A percentile compares a stretch with the other conserved stretches of the same genome.
Conservation (phyloP, 208 protist genomes). For the Phytomonas sp. region DNA sequence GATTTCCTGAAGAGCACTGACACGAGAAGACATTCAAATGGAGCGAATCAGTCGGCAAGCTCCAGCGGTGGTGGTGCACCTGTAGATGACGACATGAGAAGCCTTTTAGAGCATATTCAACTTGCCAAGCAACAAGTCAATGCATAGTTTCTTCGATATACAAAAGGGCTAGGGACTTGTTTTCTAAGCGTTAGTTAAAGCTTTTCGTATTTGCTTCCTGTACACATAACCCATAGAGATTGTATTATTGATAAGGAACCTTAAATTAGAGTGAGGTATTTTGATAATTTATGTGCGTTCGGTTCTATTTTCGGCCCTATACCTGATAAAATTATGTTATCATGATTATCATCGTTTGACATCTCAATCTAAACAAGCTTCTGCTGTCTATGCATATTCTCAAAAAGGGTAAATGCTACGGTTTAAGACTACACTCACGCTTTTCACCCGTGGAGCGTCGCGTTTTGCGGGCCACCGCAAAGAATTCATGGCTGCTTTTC, state of each 20-base stretch:
- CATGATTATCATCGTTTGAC: not conserved
- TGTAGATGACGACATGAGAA: slow-evolving; percentile 59
- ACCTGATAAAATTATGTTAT: not conserved
- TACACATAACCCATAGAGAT: not conserved
- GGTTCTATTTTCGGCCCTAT: not conserved
- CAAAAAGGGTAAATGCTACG: slow-evolving; percentile 18
- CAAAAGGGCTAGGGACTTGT: not conserved
- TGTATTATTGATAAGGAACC: slow-evolving; percentile 1
- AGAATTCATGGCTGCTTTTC: slow-evolving; percentile 59
- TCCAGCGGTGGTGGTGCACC: not conserved
- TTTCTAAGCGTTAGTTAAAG: slow-evolving; percentile 4
- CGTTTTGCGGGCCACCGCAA: slow-evolving; percentile 74
- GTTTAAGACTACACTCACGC: slow-evolving; percentile 11
- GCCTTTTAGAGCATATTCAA: slow-evolving; percentile 73
- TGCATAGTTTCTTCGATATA: slow-evolving; percentile 8
- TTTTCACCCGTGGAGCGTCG: slow-evolving; percentile 11
- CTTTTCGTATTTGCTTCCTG: slow-evolving; percentile 2
- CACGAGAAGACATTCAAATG: slow-evolving; percentile 2
- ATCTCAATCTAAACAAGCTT: not conserved
- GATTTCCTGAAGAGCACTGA: not conserved
- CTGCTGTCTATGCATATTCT: not conserved
- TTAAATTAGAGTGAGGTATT: not conserved
- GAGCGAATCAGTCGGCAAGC: not conserved
- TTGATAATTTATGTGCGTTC: not conserved
- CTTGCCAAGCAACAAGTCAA: slow-evolving; percentile 62